Base-by-base conservation (phyloP, 441 rosid genomes). In the Bocquillonia castaneifolia region DNA sequence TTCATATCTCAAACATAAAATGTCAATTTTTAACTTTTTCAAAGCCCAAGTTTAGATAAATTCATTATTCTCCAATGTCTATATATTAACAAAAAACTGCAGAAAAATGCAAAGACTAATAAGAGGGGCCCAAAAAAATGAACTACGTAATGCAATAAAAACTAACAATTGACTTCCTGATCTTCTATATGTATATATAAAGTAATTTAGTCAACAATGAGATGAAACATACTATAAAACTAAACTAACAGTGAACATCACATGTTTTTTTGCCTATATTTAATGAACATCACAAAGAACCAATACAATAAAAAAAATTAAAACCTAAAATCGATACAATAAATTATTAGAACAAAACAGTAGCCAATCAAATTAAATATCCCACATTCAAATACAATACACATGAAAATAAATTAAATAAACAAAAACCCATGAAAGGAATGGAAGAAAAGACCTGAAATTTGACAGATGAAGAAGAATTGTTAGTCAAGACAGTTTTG, bases 391-490 rank as follows among this genome's bases (percentile, higher is more conserved):
- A 63, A 40, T n/a, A n/a, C 4, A 20, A 62, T 26, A 9, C 13
- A 7, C 4, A 14, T 40, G 26, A 17, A 31, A 1, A 15, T 4
- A 6, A 34, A 51, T 36, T 31, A 3, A 57, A 36, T 13, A 2
- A 6, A 23, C 6, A 64, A 4, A 59, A 22, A 0, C 15, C 26
- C 14, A 34, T 2, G 10, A 14, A 7, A 34, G n/a, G 63, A 52
- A 37, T 25, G 48, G 3, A 44, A 7, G 1, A 40, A 26, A 2
- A 29, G 29, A 69, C 78, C 74, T 74, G 71, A 53, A 64, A 57
- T 47, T 50, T 36, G 26, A 54, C 31, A 56, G 28, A 20, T 10
- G 74, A 10, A 10, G 74, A 10, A 10, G 78, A 47, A 53, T 59
- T 59, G 52, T 28, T 10, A 42, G 59, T 37, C 59, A 70, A 36